Evolutionary conservation across 345 rosid genomes (phyloP).

Genomic region (Melaleuca quinquenervia): DNA sequence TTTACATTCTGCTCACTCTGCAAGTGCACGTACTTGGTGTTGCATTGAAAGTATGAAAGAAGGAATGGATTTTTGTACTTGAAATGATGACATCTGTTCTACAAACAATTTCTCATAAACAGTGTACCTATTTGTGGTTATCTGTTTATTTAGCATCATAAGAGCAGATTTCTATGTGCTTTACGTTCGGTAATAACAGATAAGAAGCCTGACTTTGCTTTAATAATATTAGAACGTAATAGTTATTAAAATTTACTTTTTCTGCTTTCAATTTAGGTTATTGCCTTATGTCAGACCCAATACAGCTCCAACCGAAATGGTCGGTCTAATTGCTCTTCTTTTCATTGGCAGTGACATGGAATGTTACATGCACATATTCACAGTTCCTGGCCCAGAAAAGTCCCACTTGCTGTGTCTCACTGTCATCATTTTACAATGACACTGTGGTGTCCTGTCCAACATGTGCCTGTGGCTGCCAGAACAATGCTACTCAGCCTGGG

Average conservation of each 20-base stretch:
- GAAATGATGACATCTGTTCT: not conserved
- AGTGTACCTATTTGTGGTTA: not conserved
- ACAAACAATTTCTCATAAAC: not conserved
- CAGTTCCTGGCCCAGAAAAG: slow-evolving; percentile 66
- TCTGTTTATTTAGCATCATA: not conserved
- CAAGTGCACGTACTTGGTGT: not conserved
- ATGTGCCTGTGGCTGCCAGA: slow-evolving; percentile 84
- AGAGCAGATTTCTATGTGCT: not conserved
- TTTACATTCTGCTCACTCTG: not conserved
- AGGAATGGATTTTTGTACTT: not conserved
- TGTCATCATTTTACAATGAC: slow-evolving; percentile 72
- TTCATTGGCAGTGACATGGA: slow-evolving; percentile 81
- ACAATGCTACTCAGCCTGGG: slow-evolving; percentile 21
- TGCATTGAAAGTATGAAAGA: not conserved
- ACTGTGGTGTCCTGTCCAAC: slow-evolving; percentile 69
- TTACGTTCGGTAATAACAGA: not conserved
- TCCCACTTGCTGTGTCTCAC: slow-evolving; percentile 88
- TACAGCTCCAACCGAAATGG: not conserved
- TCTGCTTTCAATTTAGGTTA: not conserved
- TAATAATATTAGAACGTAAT: not conserved
- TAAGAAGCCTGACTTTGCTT: not conserved
- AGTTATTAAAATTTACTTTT: not conserved
- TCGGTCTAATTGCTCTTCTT: not conserved
- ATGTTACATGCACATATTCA: slow-evolving; percentile 77
- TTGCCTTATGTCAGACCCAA: not conserved